Conservation (phyloP, 192 early-diverging fungal genomes). For the Thamnidium elegans region DNA sequence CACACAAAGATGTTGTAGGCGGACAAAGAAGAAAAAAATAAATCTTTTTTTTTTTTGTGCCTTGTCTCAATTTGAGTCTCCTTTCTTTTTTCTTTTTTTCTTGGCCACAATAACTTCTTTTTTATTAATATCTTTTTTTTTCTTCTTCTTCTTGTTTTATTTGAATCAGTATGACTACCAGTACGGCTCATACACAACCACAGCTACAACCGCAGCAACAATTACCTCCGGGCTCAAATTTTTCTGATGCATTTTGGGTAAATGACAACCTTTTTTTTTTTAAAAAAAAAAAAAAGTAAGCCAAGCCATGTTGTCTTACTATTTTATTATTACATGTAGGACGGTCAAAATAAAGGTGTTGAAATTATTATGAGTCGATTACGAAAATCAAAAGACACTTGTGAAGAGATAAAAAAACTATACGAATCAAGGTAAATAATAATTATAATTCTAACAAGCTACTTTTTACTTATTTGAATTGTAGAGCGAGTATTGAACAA, state of each 20-base stretch:
- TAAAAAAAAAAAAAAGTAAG: constrained; percentile 6
- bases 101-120: not conserved
- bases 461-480: not conserved
- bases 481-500: constrained; percentile 65
- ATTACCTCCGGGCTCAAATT: constrained; percentile 2
- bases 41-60: constrained; percentile 10
- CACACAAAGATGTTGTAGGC: too few species aligned
- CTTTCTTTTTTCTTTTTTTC: not conserved
- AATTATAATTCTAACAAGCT: too few species aligned
- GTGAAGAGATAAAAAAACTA: constrained; percentile 61
- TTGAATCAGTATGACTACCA: not conserved
- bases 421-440: constrained; percentile 49
- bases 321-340: constrained; percentile 32
- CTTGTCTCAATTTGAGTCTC: too few species aligned
- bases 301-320: not conserved
- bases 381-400: constrained; percentile 67
- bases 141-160: not conserved
- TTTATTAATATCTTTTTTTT: not conserved
- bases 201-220: not conserved
- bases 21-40: not conserved
- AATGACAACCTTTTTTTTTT: not conserved
- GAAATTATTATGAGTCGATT: constrained; percentile 60
- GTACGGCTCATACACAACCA: not conserved
- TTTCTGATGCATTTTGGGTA: constrained; percentile 35
- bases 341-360: constrained; percentile 64